Conservation (phyloP, 257 asterid genomes). For the Hygrophila difformis region DNA sequence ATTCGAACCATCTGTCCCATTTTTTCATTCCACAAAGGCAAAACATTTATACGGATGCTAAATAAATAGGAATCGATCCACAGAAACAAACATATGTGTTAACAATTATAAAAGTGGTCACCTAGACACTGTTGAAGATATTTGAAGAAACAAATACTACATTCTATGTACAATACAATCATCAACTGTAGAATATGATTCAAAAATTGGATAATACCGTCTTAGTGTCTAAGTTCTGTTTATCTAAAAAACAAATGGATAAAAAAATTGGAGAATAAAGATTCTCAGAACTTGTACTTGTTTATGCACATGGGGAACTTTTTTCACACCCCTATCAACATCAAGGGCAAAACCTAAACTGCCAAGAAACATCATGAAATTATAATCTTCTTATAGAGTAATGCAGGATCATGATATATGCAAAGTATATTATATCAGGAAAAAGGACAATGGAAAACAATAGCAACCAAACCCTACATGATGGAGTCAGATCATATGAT, state of each 20-base stretch:
- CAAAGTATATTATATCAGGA: neutral
- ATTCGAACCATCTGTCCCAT: conserved; percentile 40
- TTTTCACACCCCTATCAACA: conserved; percentile 38
- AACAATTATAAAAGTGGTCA: neutral
- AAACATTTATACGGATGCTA: conserved; percentile 24
- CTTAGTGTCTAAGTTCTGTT: too few species aligned
- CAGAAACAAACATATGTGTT: conserved; percentile 8
- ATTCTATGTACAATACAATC: too few species aligned
- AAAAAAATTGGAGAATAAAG: neutral
- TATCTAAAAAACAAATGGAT: neutral
- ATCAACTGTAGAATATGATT: too few species aligned
- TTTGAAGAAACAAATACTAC: too few species aligned
- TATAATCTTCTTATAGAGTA: neutral
- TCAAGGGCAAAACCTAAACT: conserved; percentile 46
- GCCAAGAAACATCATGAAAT: conserved; percentile 12
- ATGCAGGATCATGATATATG: neutral
- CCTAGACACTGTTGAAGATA: neutral
- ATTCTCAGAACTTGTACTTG: conserved; percentile 28
- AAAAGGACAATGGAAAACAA: neutral
- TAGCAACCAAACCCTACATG: conserved; percentile 59
- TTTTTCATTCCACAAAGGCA: conserved; percentile 54
- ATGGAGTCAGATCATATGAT: conserved; percentile 53
- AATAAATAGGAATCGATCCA: too few species aligned
- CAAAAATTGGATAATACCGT: too few species aligned
- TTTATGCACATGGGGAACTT: conserved; percentile 53